A percentile compares a stretch with the other conserved stretches of the same genome.
These are phyloP conservation scores for Pseudogymnoascus sp. DNA, from an alignment of 2,329 filamentous ascomycete species.

Conservation along the genomic window DNA sequence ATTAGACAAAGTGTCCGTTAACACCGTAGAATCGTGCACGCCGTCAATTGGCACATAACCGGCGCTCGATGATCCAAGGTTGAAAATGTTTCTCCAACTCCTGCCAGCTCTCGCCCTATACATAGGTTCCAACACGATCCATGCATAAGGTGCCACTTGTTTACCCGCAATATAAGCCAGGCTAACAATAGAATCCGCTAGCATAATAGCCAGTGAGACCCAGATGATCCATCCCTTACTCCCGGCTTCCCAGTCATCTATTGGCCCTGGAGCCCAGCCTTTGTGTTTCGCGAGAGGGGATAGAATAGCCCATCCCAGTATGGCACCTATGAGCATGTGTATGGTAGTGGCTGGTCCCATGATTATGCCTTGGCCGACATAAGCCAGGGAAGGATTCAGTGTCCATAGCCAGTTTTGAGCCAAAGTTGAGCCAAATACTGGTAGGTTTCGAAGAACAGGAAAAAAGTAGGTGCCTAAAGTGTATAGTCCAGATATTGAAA, in stretches of 20 bases:
- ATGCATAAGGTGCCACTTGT: conserved; percentile 46
- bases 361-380: conserved; percentile 94
- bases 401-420: conserved; percentile 88
- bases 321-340: conserved; percentile 87
- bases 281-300: conserved; percentile 78
- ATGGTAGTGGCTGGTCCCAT: conserved; percentile 95
- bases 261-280: conserved; percentile 83
- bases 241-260: conserved; percentile 81
- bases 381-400: conserved; percentile 92
- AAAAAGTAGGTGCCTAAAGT: conserved; percentile 87
- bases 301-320: conserved; percentile 83
- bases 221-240: conserved; percentile 99
- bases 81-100: conserved; percentile 25
- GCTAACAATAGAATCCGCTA: conserved; percentile 84
- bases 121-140: conserved; percentile 30
- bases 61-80: conserved; percentile 13
- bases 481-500: conserved; percentile 52
- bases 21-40: conserved; percentile 14
- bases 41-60: conserved; percentile 23
- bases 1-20: neutral
- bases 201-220: conserved; percentile 93
- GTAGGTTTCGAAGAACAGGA: conserved; percentile 75
- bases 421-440: conserved; percentile 68
- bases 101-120: conserved; percentile 20
- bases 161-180: conserved; percentile 68